phyloP scores from a whole-genome alignment of 495 filamentous ascomycete species.

The Xylaria flabelliformis region DNA sequence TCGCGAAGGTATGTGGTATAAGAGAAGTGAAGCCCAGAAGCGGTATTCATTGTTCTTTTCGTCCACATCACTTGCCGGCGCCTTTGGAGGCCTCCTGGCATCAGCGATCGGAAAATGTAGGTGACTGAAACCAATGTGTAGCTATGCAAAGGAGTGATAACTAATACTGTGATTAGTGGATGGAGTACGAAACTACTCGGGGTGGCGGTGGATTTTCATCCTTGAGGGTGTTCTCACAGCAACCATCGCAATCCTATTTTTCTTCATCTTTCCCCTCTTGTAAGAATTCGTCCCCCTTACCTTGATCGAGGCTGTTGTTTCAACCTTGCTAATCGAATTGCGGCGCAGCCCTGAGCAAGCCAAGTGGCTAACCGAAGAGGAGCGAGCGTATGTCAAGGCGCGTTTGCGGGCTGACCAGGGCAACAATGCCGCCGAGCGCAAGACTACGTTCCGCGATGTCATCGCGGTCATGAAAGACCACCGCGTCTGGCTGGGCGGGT shows the following conservation, averaged over 20 bases:
- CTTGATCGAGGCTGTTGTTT: neutral
- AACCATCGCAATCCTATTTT: conserved; percentile 72
- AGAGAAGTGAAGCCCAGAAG: conserved; percentile 82
- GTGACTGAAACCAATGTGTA: conserved; percentile 6
- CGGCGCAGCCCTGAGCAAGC: conserved; percentile 59
- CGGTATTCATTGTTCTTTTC: conserved; percentile 90
- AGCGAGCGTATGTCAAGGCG: conserved; percentile 74
- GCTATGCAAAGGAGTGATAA: neutral
- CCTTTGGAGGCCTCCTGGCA: conserved; percentile 85
- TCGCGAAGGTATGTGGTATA: conserved; percentile 80
- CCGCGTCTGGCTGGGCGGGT: conserved; percentile 70
- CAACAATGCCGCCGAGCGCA: conserved; percentile 67
- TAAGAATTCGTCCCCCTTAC: conserved; percentile 29
- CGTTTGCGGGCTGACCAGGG: conserved; percentile 83
- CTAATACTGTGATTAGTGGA: conserved; percentile 53
- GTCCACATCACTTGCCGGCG: conserved; percentile 81
- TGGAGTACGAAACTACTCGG: conserved; percentile 68
- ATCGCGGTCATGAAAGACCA: conserved; percentile 76
- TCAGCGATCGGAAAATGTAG: conserved; percentile 79
- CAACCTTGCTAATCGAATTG: neutral
- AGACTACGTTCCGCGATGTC: conserved; percentile 69
- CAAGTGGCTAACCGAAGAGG: conserved; percentile 74
- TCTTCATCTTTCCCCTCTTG: conserved; percentile 85
- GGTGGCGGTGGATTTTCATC: conserved; percentile 88
- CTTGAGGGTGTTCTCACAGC: conserved; percentile 78